Evolutionary conservation across 257 asterid species (phyloP).

Genomic region (Solanum appendiculatum): DNA sequence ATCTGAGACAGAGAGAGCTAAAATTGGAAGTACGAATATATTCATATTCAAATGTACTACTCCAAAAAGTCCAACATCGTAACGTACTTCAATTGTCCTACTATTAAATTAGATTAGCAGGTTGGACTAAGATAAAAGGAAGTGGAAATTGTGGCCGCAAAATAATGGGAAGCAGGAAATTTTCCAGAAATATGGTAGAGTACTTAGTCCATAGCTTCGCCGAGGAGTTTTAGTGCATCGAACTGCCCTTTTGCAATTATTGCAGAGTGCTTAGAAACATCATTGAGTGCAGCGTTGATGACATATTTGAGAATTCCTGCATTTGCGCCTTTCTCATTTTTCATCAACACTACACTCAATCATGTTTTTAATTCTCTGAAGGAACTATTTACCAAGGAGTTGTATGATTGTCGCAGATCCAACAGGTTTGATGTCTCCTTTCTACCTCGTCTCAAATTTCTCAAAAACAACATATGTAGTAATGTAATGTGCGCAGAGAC

Average conservation of each 20-base stretch:
- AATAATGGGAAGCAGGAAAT: background rate
- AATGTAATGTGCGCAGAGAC: background rate
- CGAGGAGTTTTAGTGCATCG: background rate
- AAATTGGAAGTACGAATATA: background rate
- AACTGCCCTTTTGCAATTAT: background rate
- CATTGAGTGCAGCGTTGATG: slow-evolving; percentile 19
- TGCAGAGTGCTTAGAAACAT: background rate
- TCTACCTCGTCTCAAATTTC: background rate
- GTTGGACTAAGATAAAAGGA: background rate
- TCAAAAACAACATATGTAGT: background rate
- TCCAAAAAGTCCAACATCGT: background rate
- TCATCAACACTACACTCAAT: slow-evolving; percentile 1
- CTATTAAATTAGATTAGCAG: background rate
- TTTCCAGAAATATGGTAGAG: background rate
- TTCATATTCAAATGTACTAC: background rate
- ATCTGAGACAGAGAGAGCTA: background rate
- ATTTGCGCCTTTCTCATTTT: background rate
- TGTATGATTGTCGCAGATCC: background rate
- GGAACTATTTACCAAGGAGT: background rate
- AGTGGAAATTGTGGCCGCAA: background rate
- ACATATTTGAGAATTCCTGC: background rate
- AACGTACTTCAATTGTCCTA: background rate
- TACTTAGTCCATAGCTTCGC: background rate
- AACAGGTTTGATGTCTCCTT: background rate
- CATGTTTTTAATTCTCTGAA: slow-evolving; percentile 3